A percentile compares a stretch with the other conserved stretches of the same genome.
Conservation (phyloP, 768 basidiomycete genomes). For the Boletus pseudopeckii region DNA sequence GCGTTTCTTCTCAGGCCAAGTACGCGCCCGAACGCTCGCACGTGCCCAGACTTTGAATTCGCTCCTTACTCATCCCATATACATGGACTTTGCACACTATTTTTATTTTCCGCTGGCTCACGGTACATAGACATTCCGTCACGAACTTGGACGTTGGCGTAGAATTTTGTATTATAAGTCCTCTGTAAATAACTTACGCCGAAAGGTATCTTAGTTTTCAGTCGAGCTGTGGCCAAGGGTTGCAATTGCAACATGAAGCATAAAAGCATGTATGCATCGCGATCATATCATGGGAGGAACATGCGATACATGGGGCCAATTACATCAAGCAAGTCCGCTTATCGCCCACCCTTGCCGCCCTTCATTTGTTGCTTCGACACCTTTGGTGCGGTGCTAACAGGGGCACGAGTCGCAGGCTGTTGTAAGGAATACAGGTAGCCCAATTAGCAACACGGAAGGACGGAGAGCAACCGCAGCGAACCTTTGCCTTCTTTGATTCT, state of each 20-base stretch:
- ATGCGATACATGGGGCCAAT: slow-evolving; percentile 24
- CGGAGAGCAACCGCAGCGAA: slow-evolving; percentile 21
- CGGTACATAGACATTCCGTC: slow-evolving; percentile 5
- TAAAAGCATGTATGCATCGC: slow-evolving; percentile 10
- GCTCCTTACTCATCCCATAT: not conserved
- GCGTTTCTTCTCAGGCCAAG: slow-evolving; percentile 43
- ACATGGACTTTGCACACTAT: slow-evolving; percentile 12
- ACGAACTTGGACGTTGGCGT: slow-evolving; percentile 7
- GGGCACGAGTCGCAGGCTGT: slow-evolving; percentile 52
- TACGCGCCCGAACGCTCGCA: slow-evolving; percentile 45
- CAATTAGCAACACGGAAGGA: slow-evolving; percentile 3
- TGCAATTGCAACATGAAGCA: slow-evolving; percentile 2
- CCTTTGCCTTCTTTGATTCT: slow-evolving; percentile 88
- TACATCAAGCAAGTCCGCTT: slow-evolving; percentile 24
- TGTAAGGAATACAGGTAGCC: not conserved
- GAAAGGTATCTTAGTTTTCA: not conserved
- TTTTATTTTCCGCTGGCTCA: slow-evolving; percentile 2
- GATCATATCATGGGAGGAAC: slow-evolving; percentile 17
- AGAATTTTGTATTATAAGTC: slow-evolving; percentile 17
- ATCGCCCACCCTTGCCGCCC: slow-evolving; percentile 79
- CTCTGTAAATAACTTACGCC: not conserved
- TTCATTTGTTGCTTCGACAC: slow-evolving; percentile 97
- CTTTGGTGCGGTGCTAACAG: slow-evolving; percentile 64
- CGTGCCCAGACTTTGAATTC: slow-evolving; percentile 19
- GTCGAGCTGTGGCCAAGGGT: not conserved